Base-by-base conservation (phyloP, 768 basidiomycete species). In the Pulveroboletus sp. region DNA sequence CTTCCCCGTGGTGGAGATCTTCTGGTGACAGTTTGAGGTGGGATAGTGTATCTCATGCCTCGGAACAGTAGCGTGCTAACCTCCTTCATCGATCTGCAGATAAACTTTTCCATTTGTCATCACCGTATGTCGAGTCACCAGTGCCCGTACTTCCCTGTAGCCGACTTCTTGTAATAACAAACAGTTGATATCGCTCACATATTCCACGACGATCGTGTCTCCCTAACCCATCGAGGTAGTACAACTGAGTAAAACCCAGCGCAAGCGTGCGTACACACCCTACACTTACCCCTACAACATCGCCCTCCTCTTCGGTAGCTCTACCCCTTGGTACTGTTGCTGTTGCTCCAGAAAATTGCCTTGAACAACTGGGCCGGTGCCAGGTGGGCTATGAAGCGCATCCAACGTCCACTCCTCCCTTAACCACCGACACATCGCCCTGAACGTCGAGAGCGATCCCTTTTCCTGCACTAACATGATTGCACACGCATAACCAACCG, bases 391-490 rank as follows among this genome's bases (percentile, higher is more conserved):
- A 50, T 65, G 28, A 1, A 64, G 66, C 59, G 58, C 56, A 24
- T 76, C 76, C 54, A 77, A 57, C 32, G 69, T 72, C 80, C 90
- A 93, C 55, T 81, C 78, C 36, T 83, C 80, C 61, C 83, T 79
- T 57, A 94, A 66, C 56, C 79, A 78, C 61, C 79, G 79, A 74
- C 86, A 89, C 10, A 93, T 74, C 6, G 76, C 71, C 67, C 83
- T 85, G 73, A 96, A 95, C 40, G 88, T 84, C 47, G 90, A 86
- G 62, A 87, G 77, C 6, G 92, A 89, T 24, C 94, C 94, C 68
- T 93, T 96, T 74, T 96, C 93, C 56, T 89, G 84, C 21, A 89
- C 78, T 58, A 98, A 71, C 47, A 83, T 82, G 53, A 94, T 78
- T 38, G 81, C 82, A 38, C 86, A 88, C 48, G 73, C 65, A 56